Percentiles rank a stretch among this genome's conserved stretches.
Evolutionary conservation across 352 stramenopile genomes (phyloP).

Genomic region (Pythium chondricola): DNA sequence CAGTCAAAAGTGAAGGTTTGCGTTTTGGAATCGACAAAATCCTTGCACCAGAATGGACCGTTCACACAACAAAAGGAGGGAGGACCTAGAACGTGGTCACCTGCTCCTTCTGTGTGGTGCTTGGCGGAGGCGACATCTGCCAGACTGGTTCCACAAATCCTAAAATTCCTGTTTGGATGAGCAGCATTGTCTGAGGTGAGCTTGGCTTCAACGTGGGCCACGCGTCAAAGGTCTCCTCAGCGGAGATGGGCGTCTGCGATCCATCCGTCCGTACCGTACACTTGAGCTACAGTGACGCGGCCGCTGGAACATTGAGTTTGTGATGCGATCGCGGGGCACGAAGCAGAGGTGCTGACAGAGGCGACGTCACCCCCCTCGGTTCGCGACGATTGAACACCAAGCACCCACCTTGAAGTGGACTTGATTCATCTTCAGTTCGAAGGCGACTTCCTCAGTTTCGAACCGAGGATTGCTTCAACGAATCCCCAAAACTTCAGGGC

Average conservation of each 20-base stretch:
- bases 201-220: too few species aligned
- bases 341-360: conserved; percentile 9
- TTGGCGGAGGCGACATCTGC: too few species aligned
- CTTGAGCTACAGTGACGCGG: neutral
- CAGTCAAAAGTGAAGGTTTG: neutral
- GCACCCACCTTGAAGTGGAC: conserved; percentile 4
- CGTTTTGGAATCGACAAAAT: neutral
- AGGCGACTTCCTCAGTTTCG: neutral
- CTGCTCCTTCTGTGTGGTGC: too few species aligned
- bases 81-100: too few species aligned
- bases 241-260: neutral
- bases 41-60: neutral
- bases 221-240: too few species aligned
- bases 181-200: too few species aligned
- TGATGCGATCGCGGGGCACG: neutral
- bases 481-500: too few species aligned
- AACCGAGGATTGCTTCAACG: too few species aligned
- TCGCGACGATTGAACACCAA: conserved; percentile 4
- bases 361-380: conserved; percentile 9
- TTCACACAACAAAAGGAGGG: too few species aligned
- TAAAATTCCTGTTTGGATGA: too few species aligned
- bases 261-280: neutral
- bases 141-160: too few species aligned
- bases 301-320: neutral
- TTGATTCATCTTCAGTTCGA: neutral